Evolutionary conservation across 441 rosid species (phyloP), one percentile per base, ranked within the genome.

Genomic region (Francoa sonchifolia): DNA sequence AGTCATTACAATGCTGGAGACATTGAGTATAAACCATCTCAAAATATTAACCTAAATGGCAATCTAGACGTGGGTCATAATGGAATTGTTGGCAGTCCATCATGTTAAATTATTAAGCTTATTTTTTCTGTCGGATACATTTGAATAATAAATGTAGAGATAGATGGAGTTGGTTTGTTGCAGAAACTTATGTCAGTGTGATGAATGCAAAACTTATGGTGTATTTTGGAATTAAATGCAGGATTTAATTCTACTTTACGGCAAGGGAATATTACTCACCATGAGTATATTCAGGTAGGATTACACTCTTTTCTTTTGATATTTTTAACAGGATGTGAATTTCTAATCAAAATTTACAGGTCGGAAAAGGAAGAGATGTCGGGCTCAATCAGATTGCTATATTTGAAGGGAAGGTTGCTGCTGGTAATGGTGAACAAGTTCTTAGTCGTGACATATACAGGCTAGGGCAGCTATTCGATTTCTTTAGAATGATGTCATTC

Each of bases 361-460:
- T 92, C 35, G 99, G 99, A 42, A 92, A 92, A 77, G 99, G 99
- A 54, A 65, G 94, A 57, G 99, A 92, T 66, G 99, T 92, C 47
- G 99, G 99, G 55, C 86, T 92, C 61, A 92, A 92, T 69, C 99
- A 92, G 71, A 92, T 92, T 59, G 92, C 99, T 58, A 41, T 92
- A 32, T 92, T 92, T 72, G 99, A 92, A 69, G 99, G 99, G 51
- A 92, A 92, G 70, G 99, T 87, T 43, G 88, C 99, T 50, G 87
- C 92, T 62, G 99, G 99, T 52, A 92, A 92, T 33, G 99, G 99
- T 11, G 99, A 87, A 68, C 99, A 92, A 73, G 94, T 92, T 66
- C 95, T 92, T 54, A 92, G 99, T 55, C 79, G 99, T 55, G 99
- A 92, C 58, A 71, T 87, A 32, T 92, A 87, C 81, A 79, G 99